Evolutionary conservation across 108 stramenopile species (phyloP), one percentile per base, ranked within the genome.

Genomic region (Cylindrotheca fusiformis): DNA sequence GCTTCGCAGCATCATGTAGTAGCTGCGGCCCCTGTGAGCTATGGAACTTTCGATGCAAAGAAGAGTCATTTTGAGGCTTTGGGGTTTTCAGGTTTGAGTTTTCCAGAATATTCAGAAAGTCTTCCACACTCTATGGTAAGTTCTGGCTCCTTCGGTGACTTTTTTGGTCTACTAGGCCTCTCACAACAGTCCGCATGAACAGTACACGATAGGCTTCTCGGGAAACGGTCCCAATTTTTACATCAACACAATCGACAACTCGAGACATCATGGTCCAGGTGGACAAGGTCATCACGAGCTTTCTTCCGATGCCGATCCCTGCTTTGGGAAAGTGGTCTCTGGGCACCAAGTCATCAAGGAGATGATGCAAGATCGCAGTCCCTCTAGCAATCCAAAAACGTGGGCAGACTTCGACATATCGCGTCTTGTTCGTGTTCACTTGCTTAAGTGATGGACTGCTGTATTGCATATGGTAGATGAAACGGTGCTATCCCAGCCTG

Each of bases 141-240:
- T 41, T 14, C 36, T 41, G 14, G 10, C n/a, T n/a, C n/a, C n/a
- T n/a, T n/a, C n/a, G n/a, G n/a, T n/a, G n/a, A n/a, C n/a, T n/a
- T n/a, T n/a, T n/a, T n/a, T n/a, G n/a, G n/a, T n/a, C n/a, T n/a
- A n/a, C n/a, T n/a, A n/a, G 6, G 36, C 14, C 14, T 41, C 36
- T 6, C 14, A 6, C 36, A 41, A 41, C 36, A 41, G 14, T 41
- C 36, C 14, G 36, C 36, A 10, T 23, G 72, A 72, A 12, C 54
- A 81, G 49, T 86, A 75, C 67, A 91, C 94, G 10, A 49, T 95
- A 17, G 94, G 90, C 3, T 88, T 93, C 58, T 76, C 91, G 1
- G 85, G 86, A 1, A 67, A 63, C 21, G 89, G 94, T 12, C 87
- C 87, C 25, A 91, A 87, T 46, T 91, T 94, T 50, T 95, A 94